Percentiles rank a stretch among this genome's conserved stretches.
phyloP scores from a whole-genome alignment of 2,329 filamentous ascomycete genomes.

The Exophiala phaeomuriformis region DNA sequence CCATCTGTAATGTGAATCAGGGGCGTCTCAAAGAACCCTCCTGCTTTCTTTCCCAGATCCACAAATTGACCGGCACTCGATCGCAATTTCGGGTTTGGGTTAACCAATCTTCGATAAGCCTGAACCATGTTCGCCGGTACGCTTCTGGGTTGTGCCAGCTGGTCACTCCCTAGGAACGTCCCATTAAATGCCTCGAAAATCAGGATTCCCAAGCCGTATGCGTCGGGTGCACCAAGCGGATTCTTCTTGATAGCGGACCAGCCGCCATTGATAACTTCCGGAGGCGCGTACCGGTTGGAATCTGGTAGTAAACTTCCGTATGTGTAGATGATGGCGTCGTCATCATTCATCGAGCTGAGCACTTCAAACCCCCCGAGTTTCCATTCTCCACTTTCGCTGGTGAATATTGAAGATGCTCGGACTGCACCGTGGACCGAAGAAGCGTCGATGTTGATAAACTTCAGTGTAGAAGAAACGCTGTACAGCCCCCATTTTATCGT shows the following conservation, averaged over 20 bases:
- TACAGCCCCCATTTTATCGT: conserved; percentile 95
- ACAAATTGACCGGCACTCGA: conserved; percentile 79
- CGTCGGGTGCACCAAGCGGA: conserved; percentile 73
- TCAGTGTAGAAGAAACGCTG: conserved; percentile 79
- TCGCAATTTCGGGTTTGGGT: conserved; percentile 80
- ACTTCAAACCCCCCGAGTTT: conserved; percentile 91
- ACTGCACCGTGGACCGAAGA: conserved; percentile 84
- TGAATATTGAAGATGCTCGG: conserved; percentile 79
- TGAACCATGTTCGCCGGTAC: conserved; percentile 83
- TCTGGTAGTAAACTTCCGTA: conserved; percentile 85
- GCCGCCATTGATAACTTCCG: conserved; percentile 76
- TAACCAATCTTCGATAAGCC: conserved; percentile 82
- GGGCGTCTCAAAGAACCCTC: conserved; percentile 86
- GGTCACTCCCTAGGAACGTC: conserved; percentile 65
- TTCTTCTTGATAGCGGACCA: conserved; percentile 86
- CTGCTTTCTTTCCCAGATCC: conserved; percentile 73
- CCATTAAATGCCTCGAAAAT: conserved; percentile 92
- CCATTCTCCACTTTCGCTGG: conserved; percentile 95
- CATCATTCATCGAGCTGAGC: conserved; percentile 89
- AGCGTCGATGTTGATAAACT: conserved; percentile 93
- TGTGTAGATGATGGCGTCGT: conserved; percentile 86
- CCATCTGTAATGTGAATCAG: conserved; percentile 88
- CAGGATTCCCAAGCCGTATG: conserved; percentile 76
- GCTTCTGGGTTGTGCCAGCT: conserved; percentile 76
- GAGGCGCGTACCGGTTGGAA: conserved; percentile 73